A percentile compares a stretch with the other conserved stretches of the same genome.
These are phyloP conservation scores for Saccharomyces uvarum DNA, from an alignment of 1,139 yeast species.

Conservation along the genomic window DNA sequence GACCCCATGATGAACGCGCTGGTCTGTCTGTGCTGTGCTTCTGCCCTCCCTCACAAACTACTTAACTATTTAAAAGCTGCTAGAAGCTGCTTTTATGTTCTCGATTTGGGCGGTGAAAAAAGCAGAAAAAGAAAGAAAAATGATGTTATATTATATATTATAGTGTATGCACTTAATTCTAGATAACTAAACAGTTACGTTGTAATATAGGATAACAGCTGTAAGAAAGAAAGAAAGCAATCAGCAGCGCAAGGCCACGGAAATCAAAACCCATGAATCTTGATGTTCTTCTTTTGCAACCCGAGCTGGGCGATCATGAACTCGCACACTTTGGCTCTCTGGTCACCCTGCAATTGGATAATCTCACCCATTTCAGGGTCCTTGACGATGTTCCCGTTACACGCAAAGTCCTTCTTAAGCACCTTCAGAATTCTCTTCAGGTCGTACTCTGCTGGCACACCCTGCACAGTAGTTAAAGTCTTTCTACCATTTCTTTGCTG, in stretches of 20 bases:
- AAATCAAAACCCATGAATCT: slow-evolving; percentile 88
- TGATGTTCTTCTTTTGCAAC: slow-evolving; percentile 91
- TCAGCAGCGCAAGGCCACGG: not conserved
- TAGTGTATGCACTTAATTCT: not conserved
- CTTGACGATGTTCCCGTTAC: slow-evolving; percentile 96
- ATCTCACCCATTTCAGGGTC: slow-evolving; percentile 95
- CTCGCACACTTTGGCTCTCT: slow-evolving; percentile 92
- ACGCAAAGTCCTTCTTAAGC: slow-evolving; percentile 94
- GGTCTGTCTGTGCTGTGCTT: slow-evolving; percentile 3
- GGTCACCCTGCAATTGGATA: slow-evolving; percentile 97
- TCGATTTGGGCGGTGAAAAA: not conserved
- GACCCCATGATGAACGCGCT: slow-evolving; percentile 40
- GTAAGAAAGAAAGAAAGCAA: not conserved
- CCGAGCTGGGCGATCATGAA: slow-evolving; percentile 82
- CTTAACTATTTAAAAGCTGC: not conserved
- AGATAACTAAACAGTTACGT: slow-evolving; percentile 1
- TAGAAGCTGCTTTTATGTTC: not conserved
- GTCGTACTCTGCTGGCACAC: slow-evolving; percentile 92
- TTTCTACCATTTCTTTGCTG: slow-evolving; percentile 99
- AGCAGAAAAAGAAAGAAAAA: not conserved
- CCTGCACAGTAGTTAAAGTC: slow-evolving; percentile 97
- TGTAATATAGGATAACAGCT: not conserved
- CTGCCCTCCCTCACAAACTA: not conserved
- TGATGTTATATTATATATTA: not conserved
- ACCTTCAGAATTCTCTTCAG: slow-evolving; percentile 88